These are phyloP conservation scores for Pleomassaria siparia DNA, from an alignment of 2,329 filamentous ascomycete genomes.

Conservation along the genomic window DNA sequence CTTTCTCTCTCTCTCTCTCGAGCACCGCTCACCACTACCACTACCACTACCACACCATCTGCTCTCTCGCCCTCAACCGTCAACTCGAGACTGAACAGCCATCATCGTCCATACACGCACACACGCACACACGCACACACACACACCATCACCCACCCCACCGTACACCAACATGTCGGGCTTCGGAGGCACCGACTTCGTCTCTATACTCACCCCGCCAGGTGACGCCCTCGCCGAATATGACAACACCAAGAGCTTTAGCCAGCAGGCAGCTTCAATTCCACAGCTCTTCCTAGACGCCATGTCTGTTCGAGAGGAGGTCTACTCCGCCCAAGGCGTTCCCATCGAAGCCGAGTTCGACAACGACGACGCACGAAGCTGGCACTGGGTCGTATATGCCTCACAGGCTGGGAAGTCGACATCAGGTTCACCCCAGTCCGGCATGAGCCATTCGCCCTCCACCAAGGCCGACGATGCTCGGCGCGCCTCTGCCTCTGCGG, in stretches of 20 bases:
- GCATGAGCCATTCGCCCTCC: slow-evolving; percentile 32
- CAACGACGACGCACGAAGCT: slow-evolving; percentile 73
- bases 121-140: neutral
- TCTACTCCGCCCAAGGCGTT: slow-evolving; percentile 61
- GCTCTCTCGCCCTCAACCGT: neutral
- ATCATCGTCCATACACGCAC: neutral
- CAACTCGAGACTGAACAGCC: neutral
- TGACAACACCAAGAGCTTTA: slow-evolving; percentile 36
- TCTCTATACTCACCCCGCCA: slow-evolving; percentile 41
- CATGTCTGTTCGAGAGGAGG: slow-evolving; percentile 58
- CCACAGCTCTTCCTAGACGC: slow-evolving; percentile 55
- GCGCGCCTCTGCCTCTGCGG: slow-evolving; percentile 42
- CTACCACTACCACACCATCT: neutral
- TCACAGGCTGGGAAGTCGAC: slow-evolving; percentile 51
- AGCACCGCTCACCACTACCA: neutral
- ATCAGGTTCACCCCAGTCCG: neutral
- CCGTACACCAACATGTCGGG: slow-evolving; percentile 9
- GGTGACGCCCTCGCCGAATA: slow-evolving; percentile 38
- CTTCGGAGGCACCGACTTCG: slow-evolving; percentile 41
- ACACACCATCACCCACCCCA: neutral
- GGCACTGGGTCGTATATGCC: slow-evolving; percentile 86
- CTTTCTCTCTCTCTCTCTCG: neutral
- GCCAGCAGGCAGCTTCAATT: slow-evolving; percentile 39
- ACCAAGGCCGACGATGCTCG: slow-evolving; percentile 40
- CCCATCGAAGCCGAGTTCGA: slow-evolving; percentile 73